phyloP scores from a whole-genome alignment of 345 rosid species.

The Schrenkiella parvula region DNA sequence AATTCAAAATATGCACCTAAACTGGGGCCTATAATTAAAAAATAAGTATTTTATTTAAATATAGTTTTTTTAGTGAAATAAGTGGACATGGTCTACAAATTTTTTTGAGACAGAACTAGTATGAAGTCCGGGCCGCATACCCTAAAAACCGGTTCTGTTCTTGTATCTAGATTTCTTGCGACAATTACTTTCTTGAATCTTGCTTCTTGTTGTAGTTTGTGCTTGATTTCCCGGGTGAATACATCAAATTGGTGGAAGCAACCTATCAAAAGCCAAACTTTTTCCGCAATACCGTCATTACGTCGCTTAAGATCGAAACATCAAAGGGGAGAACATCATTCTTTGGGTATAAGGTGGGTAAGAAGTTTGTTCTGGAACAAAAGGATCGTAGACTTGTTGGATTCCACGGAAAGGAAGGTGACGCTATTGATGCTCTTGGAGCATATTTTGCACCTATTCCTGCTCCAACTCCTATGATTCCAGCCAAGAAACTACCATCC shows the following conservation, averaged over 20 bases:
- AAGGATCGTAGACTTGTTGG: conserved; percentile 11
- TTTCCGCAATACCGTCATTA: not conserved
- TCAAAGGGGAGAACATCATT: conserved; percentile 13
- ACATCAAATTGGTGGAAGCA: conserved; percentile 19
- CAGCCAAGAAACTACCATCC: conserved; percentile 1
- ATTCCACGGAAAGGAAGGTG: conserved; percentile 17
- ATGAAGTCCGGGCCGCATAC: not conserved
- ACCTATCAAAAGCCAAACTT: not conserved
- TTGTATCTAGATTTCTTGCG: not conserved
- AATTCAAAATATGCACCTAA: too few relatives aligned
- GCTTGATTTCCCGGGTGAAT: conserved; percentile 19
- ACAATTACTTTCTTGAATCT: not conserved
- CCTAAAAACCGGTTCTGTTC: too few relatives aligned
- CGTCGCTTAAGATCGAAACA: conserved; percentile 24
- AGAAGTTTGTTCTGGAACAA: conserved; percentile 14
- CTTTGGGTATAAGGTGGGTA: conserved; percentile 13
- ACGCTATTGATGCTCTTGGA: conserved; percentile 23
- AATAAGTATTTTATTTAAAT: too few relatives aligned
- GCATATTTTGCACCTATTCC: conserved; percentile 17
- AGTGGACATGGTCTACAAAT: too few relatives aligned
- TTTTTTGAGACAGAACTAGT: too few relatives aligned
- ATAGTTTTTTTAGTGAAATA: too few relatives aligned
- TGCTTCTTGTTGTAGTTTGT: conserved; percentile 9
- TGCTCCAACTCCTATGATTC: not conserved
- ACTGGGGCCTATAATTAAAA: too few relatives aligned